Evolutionary conservation across 1,139 yeast genomes (phyloP).

Genomic region (Debaryomyces subglobosus): DNA sequence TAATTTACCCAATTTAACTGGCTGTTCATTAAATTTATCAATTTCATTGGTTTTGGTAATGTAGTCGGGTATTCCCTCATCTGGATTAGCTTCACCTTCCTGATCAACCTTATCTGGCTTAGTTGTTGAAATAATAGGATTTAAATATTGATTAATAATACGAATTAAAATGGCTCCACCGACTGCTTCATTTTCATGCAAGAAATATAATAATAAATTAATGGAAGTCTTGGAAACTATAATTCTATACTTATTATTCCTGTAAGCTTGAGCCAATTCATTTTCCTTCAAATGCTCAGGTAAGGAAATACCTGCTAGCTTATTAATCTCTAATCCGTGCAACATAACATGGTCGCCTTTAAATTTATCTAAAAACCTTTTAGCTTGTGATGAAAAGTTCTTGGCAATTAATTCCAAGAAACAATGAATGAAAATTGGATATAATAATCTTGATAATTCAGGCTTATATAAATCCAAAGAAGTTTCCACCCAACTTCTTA

Average conservation of each 20-base stretch:
- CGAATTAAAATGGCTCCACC: constrained; percentile 91
- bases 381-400: constrained; percentile 61
- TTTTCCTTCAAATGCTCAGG: constrained; percentile 84
- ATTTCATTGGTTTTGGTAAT: constrained; percentile 51
- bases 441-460: constrained; percentile 78
- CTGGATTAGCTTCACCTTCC: constrained; percentile 54
- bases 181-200: constrained; percentile 89
- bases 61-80: constrained; percentile 67
- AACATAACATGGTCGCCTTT: constrained; percentile 71
- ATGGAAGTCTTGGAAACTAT: constrained; percentile 83
- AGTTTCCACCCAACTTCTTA: constrained; percentile 88
- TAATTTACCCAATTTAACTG: constrained; percentile 77
- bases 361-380: constrained; percentile 74
- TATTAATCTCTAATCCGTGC: constrained; percentile 78
- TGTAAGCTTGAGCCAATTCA: constrained; percentile 75
- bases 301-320: constrained; percentile 71
- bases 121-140: constrained; percentile 61
- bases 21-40: constrained; percentile 66
- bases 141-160: constrained; percentile 82
- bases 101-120: constrained; percentile 49
- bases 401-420: constrained; percentile 77
- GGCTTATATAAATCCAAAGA: constrained; percentile 92
- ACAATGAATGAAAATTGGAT: constrained; percentile 89
- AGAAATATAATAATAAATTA: constrained; percentile 78
- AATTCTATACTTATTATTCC: constrained; percentile 72